These are phyloP conservation scores for Xanthoconium purpureum DNA, from an alignment of 768 basidiomycete genomes.

Conservation along the genomic window DNA sequence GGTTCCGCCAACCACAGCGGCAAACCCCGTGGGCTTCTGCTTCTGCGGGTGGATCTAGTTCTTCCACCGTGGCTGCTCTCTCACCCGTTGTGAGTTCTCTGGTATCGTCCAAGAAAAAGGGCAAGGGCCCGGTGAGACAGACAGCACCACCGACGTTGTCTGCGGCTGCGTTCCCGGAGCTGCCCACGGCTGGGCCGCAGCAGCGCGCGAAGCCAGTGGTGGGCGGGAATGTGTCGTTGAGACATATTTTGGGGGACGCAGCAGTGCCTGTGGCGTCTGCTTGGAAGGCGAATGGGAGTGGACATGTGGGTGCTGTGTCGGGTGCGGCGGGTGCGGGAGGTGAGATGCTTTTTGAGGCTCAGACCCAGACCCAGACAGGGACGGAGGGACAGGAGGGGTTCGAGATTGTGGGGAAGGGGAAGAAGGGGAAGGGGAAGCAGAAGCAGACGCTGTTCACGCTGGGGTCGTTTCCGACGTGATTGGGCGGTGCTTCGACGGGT, in stretches of 20 bases:
- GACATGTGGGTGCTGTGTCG: neutral
- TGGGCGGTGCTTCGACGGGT: neutral
- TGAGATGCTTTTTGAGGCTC: neutral
- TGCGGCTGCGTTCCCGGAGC: constrained; percentile 61
- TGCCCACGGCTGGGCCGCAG: constrained; percentile 44
- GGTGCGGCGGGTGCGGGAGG: neutral
- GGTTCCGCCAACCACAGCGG: constrained; percentile 45
- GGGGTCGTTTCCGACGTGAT: constrained; percentile 44
- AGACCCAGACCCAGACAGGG: neutral
- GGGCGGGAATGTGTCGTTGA: constrained; percentile 63
- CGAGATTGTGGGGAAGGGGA: constrained; percentile 43
- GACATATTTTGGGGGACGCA: constrained; percentile 48
- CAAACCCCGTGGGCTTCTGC: constrained; percentile 59
- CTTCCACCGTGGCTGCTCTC: neutral
- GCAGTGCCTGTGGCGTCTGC: constrained; percentile 28
- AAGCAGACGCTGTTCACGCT: constrained; percentile 81
- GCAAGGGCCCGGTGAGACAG: neutral
- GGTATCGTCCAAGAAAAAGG: constrained; percentile 12
- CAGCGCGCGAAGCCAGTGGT: constrained; percentile 45
- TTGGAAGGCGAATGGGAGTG: constrained; percentile 24
- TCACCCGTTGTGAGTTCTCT: neutral
- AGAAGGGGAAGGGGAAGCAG: constrained; percentile 78
- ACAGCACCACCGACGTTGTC: constrained; percentile 47
- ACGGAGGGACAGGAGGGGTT: neutral
- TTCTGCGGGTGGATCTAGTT: constrained; percentile 1